These are phyloP conservation scores for Ilyonectria destructans DNA, from an alignment of 2,329 filamentous ascomycete genomes.

Conservation along the genomic window DNA sequence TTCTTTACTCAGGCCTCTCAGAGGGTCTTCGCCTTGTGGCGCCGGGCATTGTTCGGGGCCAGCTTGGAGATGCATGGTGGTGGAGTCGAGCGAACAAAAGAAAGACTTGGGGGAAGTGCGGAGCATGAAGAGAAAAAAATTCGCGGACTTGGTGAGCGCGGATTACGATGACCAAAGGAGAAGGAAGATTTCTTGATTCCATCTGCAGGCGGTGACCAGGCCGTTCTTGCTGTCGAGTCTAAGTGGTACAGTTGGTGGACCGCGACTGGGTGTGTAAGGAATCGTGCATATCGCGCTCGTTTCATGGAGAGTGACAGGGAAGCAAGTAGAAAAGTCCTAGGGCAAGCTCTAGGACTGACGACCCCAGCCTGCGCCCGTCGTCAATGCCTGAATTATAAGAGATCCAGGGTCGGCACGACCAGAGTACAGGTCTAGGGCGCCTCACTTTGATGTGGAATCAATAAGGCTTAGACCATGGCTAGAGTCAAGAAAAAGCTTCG, in stretches of 20 bases:
- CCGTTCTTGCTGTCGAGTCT: conserved; percentile 21
- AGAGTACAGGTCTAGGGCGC: background rate
- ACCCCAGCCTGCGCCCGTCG: background rate
- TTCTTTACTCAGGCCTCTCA: background rate
- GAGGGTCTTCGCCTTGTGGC: background rate
- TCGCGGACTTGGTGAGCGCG: background rate
- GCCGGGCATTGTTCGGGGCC: no score
- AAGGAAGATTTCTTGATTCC: conserved; percentile 12
- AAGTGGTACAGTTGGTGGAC: conserved; percentile 23
- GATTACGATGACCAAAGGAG: conserved; percentile 2
- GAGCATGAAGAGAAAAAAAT: background rate
- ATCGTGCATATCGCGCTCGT: conserved; percentile 27
- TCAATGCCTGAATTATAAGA: conserved; percentile 21
- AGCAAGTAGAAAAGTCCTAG: conserved; percentile 27
- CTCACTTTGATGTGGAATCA: conserved; percentile 23
- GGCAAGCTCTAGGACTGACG: conserved; percentile 20
- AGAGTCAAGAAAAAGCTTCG: conserved; percentile 1
- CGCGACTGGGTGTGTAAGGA: conserved; percentile 12
- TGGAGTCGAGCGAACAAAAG: background rate
- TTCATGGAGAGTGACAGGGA: conserved; percentile 28
- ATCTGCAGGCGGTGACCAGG: conserved; percentile 18
- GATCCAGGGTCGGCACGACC: background rate
- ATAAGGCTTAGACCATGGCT: background rate
- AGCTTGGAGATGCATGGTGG: background rate
- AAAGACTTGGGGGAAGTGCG: background rate